Percentiles rank a stretch among this genome's conserved stretches.
Evolutionary conservation across 1,284 basidiomycete species (phyloP).

Genomic region (Fomitiporia mediterranea): DNA sequence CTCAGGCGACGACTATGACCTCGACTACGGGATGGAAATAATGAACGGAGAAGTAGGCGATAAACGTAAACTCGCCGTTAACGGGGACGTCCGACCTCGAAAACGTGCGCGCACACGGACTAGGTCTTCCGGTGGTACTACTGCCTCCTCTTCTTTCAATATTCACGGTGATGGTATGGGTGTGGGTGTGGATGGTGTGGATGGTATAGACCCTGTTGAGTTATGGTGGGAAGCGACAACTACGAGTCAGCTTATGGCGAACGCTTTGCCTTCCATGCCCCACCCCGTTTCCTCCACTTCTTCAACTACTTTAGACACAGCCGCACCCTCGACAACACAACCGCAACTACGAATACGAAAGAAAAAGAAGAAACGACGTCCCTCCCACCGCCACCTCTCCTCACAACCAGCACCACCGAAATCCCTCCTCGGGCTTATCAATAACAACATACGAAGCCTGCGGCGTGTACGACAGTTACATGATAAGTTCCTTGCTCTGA

Average conservation of each 20-base stretch:
- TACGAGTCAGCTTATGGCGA: conserved; percentile 55
- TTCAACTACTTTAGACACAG: conserved; percentile 30
- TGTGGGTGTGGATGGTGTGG: too few relatives aligned
- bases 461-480: conserved; percentile 67
- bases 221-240: conserved; percentile 73
- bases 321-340: conserved; percentile 27
- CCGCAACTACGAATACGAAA: conserved; percentile 14
- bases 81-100: conserved; percentile 34
- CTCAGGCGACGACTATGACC: conserved; percentile 35
- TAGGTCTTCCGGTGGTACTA: conserved; percentile 27
- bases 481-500: conserved; percentile 59
- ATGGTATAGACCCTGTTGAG: conserved; percentile 44
- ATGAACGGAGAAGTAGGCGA: conserved; percentile 39
- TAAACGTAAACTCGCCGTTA: conserved; percentile 57
- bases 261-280: conserved; percentile 57
- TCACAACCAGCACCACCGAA: conserved; percentile 22
- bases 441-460: conserved; percentile 67
- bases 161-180: too few relatives aligned
- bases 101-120: conserved; percentile 38
- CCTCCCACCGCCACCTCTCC: conserved; percentile 30
- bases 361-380: conserved; percentile 23
- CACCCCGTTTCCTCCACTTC: conserved; percentile 40
- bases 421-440: conserved; percentile 61
- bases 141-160: too few relatives aligned
- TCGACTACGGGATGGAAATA: conserved; percentile 31